phyloP scores from a whole-genome alignment of 768 basidiomycete species.

The Pholiota conissans region DNA sequence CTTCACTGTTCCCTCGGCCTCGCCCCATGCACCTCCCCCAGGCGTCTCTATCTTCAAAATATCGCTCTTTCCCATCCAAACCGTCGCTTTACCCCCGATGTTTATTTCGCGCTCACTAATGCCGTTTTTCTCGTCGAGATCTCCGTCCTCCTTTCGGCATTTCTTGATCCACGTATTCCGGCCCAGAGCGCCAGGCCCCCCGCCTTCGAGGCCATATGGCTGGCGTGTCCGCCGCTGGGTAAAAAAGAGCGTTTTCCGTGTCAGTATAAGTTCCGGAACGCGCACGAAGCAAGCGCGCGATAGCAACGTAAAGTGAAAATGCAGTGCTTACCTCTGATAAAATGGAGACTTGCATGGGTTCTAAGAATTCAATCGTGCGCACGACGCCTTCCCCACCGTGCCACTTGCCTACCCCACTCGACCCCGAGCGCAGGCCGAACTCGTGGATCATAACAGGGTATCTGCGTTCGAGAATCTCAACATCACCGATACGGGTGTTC shows the following conservation, averaged over 20 bases:
- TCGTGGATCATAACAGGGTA: constrained; percentile 89
- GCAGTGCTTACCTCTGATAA: constrained; percentile 79
- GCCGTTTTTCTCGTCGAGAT: constrained; percentile 45
- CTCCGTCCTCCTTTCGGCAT: constrained; percentile 65
- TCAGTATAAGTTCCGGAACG: neutral
- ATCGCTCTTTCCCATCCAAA: constrained; percentile 89
- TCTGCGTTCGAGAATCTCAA: constrained; percentile 90
- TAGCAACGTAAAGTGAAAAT: neutral
- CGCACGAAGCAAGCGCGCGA: neutral
- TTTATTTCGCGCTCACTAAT: constrained; percentile 62
- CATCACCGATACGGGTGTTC: constrained; percentile 90
- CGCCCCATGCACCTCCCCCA: constrained; percentile 89
- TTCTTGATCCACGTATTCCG: constrained; percentile 88
- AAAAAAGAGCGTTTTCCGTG: neutral
- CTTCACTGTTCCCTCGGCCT: constrained; percentile 30
- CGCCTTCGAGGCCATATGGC: constrained; percentile 87
- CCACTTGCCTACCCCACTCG: constrained; percentile 72
- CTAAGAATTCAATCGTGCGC: constrained; percentile 80
- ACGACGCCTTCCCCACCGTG: constrained; percentile 84
- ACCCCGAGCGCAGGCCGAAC: constrained; percentile 73
- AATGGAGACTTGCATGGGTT: constrained; percentile 84
- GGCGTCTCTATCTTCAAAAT: constrained; percentile 82
- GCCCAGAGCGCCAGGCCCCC: constrained; percentile 67
- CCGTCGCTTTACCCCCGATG: constrained; percentile 85
- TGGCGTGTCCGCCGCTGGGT: constrained; percentile 58